A percentile compares a stretch with the other conserved stretches of the same genome.
Conservation (phyloP, 148 eudicot species). For the Silene uniflora region DNA sequence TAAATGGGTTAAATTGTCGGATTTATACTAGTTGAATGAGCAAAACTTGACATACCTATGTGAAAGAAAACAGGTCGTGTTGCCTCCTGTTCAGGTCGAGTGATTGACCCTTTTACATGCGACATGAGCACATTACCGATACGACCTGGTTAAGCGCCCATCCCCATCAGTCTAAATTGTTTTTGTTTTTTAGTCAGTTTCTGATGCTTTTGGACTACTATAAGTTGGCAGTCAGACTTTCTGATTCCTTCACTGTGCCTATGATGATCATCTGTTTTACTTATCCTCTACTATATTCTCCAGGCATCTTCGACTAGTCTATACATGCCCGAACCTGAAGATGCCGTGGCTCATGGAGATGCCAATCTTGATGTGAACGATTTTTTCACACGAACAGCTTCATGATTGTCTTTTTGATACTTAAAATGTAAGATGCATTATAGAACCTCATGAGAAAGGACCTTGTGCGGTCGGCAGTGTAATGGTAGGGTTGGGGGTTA, state of each 20-base stretch:
- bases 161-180: neutral
- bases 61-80: neutral
- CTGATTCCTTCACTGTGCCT: neutral
- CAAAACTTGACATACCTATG: too few relatives aligned
- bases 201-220: neutral
- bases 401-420: constrained; percentile 20
- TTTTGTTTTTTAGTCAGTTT: neutral
- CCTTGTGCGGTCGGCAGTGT: neutral
- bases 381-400: constrained; percentile 65
- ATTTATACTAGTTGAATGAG: neutral
- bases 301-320: constrained; percentile 78
- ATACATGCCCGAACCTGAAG: constrained; percentile 93
- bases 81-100: neutral
- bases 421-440: neutral
- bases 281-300: constrained; percentile 6
- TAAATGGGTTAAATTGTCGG: neutral
- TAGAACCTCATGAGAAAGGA: neutral
- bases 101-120: neutral
- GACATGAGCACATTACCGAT: neutral
- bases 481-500: neutral
- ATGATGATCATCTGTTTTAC: neutral
- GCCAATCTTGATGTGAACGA: constrained; percentile 88
- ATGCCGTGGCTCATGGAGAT: constrained; percentile 94
- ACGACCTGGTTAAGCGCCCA: neutral
- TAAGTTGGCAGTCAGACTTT: neutral